Evolutionary conservation across 179 eudicot species (phyloP).

Genomic region (Monotropa hypopitys): DNA sequence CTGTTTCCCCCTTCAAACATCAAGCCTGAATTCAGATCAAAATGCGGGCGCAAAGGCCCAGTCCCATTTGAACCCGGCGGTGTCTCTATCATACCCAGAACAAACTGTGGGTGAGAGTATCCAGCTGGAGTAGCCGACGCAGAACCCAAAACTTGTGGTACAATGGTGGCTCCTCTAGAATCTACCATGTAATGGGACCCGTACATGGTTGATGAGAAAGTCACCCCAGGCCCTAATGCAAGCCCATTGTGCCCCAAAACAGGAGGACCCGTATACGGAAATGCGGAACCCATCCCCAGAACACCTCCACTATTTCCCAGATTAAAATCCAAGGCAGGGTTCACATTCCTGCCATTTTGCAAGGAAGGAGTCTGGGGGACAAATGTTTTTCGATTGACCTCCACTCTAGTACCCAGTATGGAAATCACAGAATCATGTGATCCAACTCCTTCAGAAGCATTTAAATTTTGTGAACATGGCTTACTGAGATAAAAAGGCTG

Average conservation of each 20-base stretch:
- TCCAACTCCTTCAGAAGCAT: slow-evolving; percentile 19
- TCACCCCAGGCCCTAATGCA: slow-evolving; percentile 31
- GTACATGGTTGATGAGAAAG: slow-evolving; percentile 37
- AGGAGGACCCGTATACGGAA: slow-evolving; percentile 32
- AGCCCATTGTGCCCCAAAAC: slow-evolving; percentile 44
- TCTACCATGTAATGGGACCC: slow-evolving; percentile 66
- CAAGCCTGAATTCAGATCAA: slow-evolving; percentile 51
- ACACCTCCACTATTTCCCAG: slow-evolving; percentile 31
- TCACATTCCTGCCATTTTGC: slow-evolving; percentile 30
- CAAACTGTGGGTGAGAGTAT: slow-evolving; percentile 39
- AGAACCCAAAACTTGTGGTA: slow-evolving; percentile 45
- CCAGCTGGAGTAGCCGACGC: slow-evolving; percentile 29
- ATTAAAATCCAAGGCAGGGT: slow-evolving; percentile 33
- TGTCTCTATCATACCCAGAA: slow-evolving; percentile 31
- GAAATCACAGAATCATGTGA: slow-evolving; percentile 40
- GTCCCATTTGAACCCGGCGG: slow-evolving; percentile 34
- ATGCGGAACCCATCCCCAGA: slow-evolving; percentile 32
- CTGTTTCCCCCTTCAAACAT: slow-evolving; percentile 35
- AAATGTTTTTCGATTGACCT: slow-evolving; percentile 26
- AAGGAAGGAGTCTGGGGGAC: slow-evolving; percentile 24
- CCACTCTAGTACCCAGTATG: slow-evolving; percentile 43
- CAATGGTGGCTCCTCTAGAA: slow-evolving; percentile 47
- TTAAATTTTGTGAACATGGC: slow-evolving; percentile 31
- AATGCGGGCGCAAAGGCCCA: slow-evolving; percentile 34
- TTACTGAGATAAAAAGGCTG: slow-evolving; percentile 23